A percentile compares a stretch with the other conserved stretches of the same genome.
Evolutionary conservation across 208 protist species (phyloP).

Genomic region (Leishmania amazonensis): DNA sequence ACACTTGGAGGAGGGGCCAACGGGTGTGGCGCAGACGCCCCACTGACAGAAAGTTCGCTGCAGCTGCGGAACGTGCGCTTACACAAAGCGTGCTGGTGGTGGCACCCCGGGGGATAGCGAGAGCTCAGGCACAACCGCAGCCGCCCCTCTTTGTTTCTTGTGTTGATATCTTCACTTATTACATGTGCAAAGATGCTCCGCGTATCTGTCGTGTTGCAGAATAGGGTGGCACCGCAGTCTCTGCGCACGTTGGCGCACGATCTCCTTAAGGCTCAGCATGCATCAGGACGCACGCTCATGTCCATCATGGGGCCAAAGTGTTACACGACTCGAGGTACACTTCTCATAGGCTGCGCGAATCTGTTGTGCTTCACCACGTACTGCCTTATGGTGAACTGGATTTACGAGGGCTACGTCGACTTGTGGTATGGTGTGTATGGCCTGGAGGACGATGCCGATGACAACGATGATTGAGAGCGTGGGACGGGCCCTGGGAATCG

Average conservation of each 20-base stretch:
- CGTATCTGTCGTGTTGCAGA: conserved; percentile 1
- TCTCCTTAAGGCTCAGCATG: conserved; percentile 22
- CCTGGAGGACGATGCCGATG: conserved; percentile 63
- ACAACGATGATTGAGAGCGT: conserved; percentile 29
- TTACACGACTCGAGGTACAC: conserved; percentile 18
- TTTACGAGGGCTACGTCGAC: conserved; percentile 80
- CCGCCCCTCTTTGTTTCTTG: not conserved
- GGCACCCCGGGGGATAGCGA: not conserved
- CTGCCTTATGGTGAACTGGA: conserved; percentile 80
- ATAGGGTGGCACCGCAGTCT: conserved; percentile 1
- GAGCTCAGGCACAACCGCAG: not conserved
- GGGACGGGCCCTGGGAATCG: not conserved
- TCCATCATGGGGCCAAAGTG: conserved; percentile 28
- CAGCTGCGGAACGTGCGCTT: not conserved
- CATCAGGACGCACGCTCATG: conserved; percentile 26
- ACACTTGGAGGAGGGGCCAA: not conserved
- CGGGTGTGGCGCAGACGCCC: not conserved
- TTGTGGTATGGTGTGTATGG: conserved; percentile 82
- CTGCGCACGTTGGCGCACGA: conserved; percentile 13
- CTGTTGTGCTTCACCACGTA: conserved; percentile 64
- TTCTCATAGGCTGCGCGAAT: conserved; percentile 36
- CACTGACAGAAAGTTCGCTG: not conserved
- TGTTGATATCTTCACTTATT: not conserved
- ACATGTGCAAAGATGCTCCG: conserved; percentile 15
- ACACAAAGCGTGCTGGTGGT: not conserved